Base-by-base conservation (phyloP, 768 basidiomycete genomes). In the Boletus insuetus region DNA sequence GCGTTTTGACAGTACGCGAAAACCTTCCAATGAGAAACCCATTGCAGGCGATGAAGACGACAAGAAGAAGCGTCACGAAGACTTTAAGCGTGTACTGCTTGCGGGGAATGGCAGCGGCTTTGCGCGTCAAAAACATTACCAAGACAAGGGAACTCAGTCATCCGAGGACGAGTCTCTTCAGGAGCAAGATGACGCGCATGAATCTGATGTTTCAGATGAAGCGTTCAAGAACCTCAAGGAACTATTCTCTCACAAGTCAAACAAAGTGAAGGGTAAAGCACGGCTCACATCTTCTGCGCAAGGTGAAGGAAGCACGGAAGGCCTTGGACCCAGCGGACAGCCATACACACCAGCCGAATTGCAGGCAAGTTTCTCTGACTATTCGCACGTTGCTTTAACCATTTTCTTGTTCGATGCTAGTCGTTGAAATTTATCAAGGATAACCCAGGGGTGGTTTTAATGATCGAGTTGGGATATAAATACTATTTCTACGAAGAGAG, bases 381-480 rank as follows among this genome's bases (percentile, higher is more conserved):
- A 13, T 26, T 32, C 47, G 9, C 38, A 5, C 35, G 7, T 17
- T 8, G 19, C 19, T 14, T 53, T 47, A 38, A 49, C 44, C 7
- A 31, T n/a, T 31, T 16, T 46, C 16, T 40, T 4, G 32, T 39
- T 53, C 41, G 5, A 56, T 55, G 12, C 37, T 12, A 72, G 70
- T 68, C 61, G 1, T 44, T 64, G 56, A 85, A 79, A 51, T 72
- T 93, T 13, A 89, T 91, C 70, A 73, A 75, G 51, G 80, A 85
- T 19, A 77, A 91, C 68, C 77, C 80, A 1, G 87, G 79, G 12
- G 83, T 82, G 5, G 58, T 94, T 35, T 75, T 94, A 13, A 84
- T 94, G 79, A 75, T 94, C 22, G 87, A 93, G 68, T 84, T 87
- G 29, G 92, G 92, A 6, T 94, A 94, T 69, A 94, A 87, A 68